Conservation (phyloP, 257 asterid genomes). For the Eustoma russellianum region DNA sequence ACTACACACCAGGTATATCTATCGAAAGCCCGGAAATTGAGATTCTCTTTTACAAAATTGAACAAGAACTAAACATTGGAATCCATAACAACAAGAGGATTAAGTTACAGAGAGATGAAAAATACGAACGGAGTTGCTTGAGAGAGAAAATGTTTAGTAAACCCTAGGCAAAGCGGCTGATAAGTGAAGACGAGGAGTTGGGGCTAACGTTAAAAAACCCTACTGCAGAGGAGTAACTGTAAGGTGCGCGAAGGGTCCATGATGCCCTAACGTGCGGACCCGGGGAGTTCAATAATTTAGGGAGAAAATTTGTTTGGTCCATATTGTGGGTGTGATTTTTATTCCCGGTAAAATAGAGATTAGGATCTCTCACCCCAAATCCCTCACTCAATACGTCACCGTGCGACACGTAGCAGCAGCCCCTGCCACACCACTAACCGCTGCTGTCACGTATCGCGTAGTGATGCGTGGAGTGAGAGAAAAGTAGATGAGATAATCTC, state of each 20-base stretch:
- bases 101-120: not conserved
- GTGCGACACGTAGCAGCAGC: too few species aligned
- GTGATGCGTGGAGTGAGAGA: too few species aligned
- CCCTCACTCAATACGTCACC: too few species aligned
- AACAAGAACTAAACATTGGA: slow-evolving; percentile 5
- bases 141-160: slow-evolving; percentile 1
- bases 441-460: too few species aligned
- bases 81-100: slow-evolving; percentile 18
- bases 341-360: too few species aligned
- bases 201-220: slow-evolving; percentile 21
- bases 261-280: too few species aligned
- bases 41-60: not conserved
- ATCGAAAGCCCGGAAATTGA: slow-evolving; percentile 10
- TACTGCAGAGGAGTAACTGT: slow-evolving; percentile 1
- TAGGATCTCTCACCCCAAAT: too few species aligned
- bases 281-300: too few species aligned
- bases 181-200: not conserved
- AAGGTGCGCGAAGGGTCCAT: slow-evolving; percentile 1
- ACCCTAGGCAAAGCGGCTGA: slow-evolving; percentile 30
- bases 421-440: too few species aligned
- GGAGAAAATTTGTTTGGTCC: too few species aligned
- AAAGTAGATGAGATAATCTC: too few species aligned
- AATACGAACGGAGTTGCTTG: not conserved
- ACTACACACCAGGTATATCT: not conserved
- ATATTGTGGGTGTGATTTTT: too few species aligned